A percentile compares a stretch with the other conserved stretches of the same genome.
These are phyloP conservation scores for Echinochloa phyllopogon DNA, from an alignment of 176 grass and related monocot genomes.

Conservation along the genomic window DNA sequence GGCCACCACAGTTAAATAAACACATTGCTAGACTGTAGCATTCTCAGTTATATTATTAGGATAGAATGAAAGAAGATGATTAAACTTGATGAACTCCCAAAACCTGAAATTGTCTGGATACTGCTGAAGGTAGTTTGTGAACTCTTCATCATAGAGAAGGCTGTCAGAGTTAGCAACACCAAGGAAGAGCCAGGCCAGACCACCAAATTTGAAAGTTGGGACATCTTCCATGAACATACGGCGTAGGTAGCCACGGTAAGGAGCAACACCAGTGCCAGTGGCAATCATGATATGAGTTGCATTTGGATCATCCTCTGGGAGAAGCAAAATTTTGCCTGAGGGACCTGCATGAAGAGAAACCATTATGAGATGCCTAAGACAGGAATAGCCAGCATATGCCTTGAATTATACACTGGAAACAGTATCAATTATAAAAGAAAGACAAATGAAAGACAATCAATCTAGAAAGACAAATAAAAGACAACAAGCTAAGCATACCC, in stretches of 20 bases:
- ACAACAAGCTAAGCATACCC: neutral
- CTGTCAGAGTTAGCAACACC: conserved; percentile 88
- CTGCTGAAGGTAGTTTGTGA: conserved; percentile 69
- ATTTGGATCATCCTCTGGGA: conserved; percentile 87
- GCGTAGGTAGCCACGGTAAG: conserved; percentile 84
- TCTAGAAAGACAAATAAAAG: neutral
- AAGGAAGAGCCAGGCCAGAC: conserved; percentile 94
- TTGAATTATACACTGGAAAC: neutral
- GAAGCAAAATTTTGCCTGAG: conserved; percentile 93
- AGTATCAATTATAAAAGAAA: neutral
- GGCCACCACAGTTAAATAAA: neutral
- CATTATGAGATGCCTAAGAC: conserved; percentile 15
- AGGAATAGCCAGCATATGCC: neutral
- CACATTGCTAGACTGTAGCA: neutral
- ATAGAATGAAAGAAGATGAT: conserved; percentile 13
- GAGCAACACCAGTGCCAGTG: conserved; percentile 89
- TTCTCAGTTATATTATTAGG: conserved; percentile 6
- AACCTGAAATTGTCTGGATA: conserved; percentile 90
- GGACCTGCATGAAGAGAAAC: conserved; percentile 57
- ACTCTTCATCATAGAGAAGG: conserved; percentile 94
- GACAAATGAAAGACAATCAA: neutral
- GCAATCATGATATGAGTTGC: conserved; percentile 98
- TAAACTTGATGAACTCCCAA: neutral
- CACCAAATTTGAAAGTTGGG: conserved; percentile 74
- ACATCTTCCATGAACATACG: conserved; percentile 99